Base-by-base conservation (phyloP, 257 asterid genomes). In the Nicotiana knightiana region DNA sequence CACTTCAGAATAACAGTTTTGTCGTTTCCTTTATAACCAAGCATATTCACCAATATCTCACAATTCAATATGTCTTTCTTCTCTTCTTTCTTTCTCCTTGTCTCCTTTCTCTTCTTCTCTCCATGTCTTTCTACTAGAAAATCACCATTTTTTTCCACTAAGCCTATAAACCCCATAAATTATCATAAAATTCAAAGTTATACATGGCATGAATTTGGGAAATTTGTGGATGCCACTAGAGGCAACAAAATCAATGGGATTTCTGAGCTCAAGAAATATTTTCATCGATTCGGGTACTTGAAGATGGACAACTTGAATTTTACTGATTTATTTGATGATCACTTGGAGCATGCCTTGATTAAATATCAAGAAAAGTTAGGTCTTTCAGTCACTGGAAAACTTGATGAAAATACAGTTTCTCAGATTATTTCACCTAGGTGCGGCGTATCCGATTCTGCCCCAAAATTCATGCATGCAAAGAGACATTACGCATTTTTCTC, bases 371-470 rank as follows among this genome's bases (percentile, higher is more conserved):
- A 79, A 2, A 91, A 76, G 28, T 61, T 88, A 10, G 91, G 94
- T 35, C 90, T 94, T 46, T 17, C 89, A 0, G 32, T 89, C 1
- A 90, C 92, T 0, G 90, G 93, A 76, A 87, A 64, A 54, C 88
- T 94, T 64, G 92, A 94, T 81, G 67, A 79, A 0, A 30, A 11
- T 9, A 94, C 97, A 1, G 30, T 91, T 1, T 63, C 85, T 0
- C 86, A 88, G 18, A 80, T 94, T 81, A 89, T 82, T 87, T 81
- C 88, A 1, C 99, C 97, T 3, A 82, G 95, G 82, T 94, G 98
- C 30, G 98, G 97, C 26, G 89, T 96, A 9, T 77, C 89, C 1
- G 98, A 96, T 76, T 46, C 18, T 3, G 12, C 24, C 8, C 76
- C 77, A 5, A 1, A 67, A 9, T 6, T 24, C 58, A 51, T 76